Evolutionary conservation across 495 filamentous ascomycete species (phyloP).

Genomic region (Penicillium verhagenii): DNA sequence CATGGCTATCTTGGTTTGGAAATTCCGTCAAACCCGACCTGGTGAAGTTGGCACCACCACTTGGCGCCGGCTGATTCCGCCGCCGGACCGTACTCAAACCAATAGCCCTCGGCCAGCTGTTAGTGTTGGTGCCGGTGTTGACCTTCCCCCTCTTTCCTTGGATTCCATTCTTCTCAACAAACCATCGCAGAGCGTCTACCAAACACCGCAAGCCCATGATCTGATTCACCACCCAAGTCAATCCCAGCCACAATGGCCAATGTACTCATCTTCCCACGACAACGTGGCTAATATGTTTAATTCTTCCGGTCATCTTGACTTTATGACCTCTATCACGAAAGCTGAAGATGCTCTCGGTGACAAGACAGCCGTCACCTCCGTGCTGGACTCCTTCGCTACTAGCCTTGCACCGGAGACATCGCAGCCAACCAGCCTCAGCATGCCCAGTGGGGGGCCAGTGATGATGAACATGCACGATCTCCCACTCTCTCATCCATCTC

Average conservation of each 20-base stretch:
- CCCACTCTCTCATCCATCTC: conserved; percentile 33
- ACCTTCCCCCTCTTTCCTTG: conserved; percentile 41
- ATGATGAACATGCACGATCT: conserved; percentile 46
- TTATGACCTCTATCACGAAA: conserved; percentile 38
- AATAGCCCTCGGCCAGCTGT: conserved; percentile 37
- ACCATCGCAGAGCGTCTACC: conserved; percentile 35
- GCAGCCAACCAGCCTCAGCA: conserved; percentile 31
- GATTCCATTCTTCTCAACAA: conserved; percentile 41
- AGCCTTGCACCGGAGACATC: conserved; percentile 35
- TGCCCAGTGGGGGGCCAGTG: conserved; percentile 30
- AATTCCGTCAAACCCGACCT: conserved; percentile 46
- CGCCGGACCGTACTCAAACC: conserved; percentile 37
- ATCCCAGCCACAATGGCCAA: conserved; percentile 38
- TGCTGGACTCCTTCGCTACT: conserved; percentile 40
- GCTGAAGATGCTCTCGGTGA: conserved; percentile 38
- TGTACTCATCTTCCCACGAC: conserved; percentile 39
- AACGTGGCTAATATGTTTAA: conserved; percentile 39
- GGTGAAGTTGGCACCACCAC: conserved; percentile 50
- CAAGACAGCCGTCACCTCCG: conserved; percentile 41
- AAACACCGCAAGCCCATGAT: conserved; percentile 34
- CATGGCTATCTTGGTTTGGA: conserved; percentile 54
- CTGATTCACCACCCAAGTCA: conserved; percentile 31
- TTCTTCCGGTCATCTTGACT: conserved; percentile 34
- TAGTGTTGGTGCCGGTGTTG: conserved; percentile 31
- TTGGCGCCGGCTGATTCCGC: conserved; percentile 51